Evolutionary conservation across 345 rosid genomes (phyloP), one percentile per base, ranked within the genome.

Genomic region (Camelina hispida): DNA sequence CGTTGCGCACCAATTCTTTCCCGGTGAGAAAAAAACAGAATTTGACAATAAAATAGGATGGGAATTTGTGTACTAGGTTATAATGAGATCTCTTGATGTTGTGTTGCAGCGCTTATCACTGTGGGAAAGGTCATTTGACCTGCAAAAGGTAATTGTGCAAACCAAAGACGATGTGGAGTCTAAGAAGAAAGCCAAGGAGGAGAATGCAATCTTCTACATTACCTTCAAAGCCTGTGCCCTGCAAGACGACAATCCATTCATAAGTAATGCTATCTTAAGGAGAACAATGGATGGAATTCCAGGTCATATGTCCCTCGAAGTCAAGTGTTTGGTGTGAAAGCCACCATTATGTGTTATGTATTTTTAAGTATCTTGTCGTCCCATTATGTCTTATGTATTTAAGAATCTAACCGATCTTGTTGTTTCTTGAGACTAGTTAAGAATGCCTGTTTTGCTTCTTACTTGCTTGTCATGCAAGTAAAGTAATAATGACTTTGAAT

Each of bases 181-280:
- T 1, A 18, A 17, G 47, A 38, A 60, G 16, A 60, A 38, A 9
- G 11, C 7, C 2, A 38, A 12, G 32, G 32, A 17, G 0, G 9
- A 6, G 50, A 38, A 40, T 38, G 66, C 66, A 38, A 61, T 61
- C 66, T 61, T 61, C 48, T 61, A 61, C 66, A 61, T 61, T 3
- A 12, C 3, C 48, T 20, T 61, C 32, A 40, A 7, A 61, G 1
- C 1, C 17, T 0, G 6, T 13, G 3, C 0, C 1, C 6, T 11
- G 20, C 1, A 1, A 3, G 32, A 20, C 48, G 38, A 1, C 48
- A 20, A 4, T 28, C 30, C 5, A 4, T 4, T 28, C 30, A 28
- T 28, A 28, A 28, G 30, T 4, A 28, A 56, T 15, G 61, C 18
- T 56, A 56, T 15, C 61, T 30, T 56, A 28, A 56, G 61, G 61